Percentiles rank a stretch among this genome's conserved stretches.
These are phyloP conservation scores for Coccomyxa sp. DNA, from an alignment of 139 green algal species.

Conservation along the genomic window DNA sequence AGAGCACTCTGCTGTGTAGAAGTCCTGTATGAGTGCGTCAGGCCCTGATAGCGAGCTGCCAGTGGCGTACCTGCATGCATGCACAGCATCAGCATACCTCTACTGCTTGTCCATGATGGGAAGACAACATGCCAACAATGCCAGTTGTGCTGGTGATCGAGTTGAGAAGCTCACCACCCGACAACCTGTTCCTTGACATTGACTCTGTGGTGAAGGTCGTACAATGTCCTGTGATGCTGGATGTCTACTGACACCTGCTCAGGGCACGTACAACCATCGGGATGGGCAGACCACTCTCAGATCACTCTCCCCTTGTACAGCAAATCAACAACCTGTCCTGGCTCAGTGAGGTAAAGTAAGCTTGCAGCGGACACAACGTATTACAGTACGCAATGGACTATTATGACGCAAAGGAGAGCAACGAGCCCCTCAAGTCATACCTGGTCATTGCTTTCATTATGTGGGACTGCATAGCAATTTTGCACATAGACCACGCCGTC, in stretches of 20 bases:
- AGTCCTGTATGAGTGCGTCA: constrained; percentile 91
- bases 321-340: no score
- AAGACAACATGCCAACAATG: no score
- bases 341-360: no score
- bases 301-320: no score
- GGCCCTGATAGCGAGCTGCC: constrained; percentile 65
- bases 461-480: constrained; percentile 93
- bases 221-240: constrained; percentile 91
- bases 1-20: constrained; percentile 70
- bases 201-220: constrained; percentile 85
- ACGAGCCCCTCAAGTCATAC: no score
- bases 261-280: no score
- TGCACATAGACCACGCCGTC: constrained; percentile 83
- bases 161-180: constrained; percentile 76
- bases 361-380: no score
- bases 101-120: no score
- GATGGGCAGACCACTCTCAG: no score
- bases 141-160: no score
- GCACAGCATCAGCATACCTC: not conserved
- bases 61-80: constrained; percentile 93
- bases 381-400: no score
- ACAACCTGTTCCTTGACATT: constrained; percentile 80
- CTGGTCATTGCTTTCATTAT: constrained; percentile 89
- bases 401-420: no score
- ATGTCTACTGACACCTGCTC: constrained; percentile 90